Base-by-base conservation (phyloP, 2,329 filamentous ascomycete species). In the Chaetomium sp. region DNA sequence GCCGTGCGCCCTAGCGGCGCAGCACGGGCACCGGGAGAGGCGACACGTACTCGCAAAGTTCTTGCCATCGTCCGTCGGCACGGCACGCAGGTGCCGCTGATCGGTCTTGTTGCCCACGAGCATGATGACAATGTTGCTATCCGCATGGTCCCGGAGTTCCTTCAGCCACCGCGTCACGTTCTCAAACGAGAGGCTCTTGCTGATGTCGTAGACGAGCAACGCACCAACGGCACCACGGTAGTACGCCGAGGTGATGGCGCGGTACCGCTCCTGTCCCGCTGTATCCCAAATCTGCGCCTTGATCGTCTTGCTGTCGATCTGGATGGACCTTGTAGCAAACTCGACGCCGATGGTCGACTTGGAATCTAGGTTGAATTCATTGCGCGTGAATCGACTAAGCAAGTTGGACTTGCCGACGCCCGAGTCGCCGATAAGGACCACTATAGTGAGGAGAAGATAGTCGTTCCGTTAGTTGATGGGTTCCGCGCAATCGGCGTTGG, bases 211-310 rank as follows among this genome's bases (percentile, higher is more conserved):
- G 70, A 99, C 94, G 63, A 99, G 89, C 59, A 99, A 85, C 61
- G 94, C 94, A 67, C 94, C 94, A 55, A 99, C 94, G 54, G 94
- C 95, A 69, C 94, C 95, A 68, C 94, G 88, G 77, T 99, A 99
- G 80, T 99, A 99, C 65, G 94, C 94, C 58, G 94, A 96, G 66
- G 94, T 99, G 74, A 99, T 99, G 72, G 94, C 94, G 72, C 95
- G 89, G 80, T 97, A 99, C 73, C 94, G 88, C 78, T 99, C 94
- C 79, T 99, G 94, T 65, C 94, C 94, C 65, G 94, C 94, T 57
- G 94, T 99, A 79, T 99, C 94, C 94, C 95, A 99, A 70, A 99
- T 99, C 80, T 99, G 94, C 67, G 94, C 94, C 82, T 99, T 99
- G 85, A 99, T 99, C 62, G 94, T 99, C 84, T 99, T 99, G 71